A percentile compares a stretch with the other conserved stretches of the same genome.
Conservation (phyloP, 2,329 filamentous ascomycete species). For the Alternaria atra region DNA sequence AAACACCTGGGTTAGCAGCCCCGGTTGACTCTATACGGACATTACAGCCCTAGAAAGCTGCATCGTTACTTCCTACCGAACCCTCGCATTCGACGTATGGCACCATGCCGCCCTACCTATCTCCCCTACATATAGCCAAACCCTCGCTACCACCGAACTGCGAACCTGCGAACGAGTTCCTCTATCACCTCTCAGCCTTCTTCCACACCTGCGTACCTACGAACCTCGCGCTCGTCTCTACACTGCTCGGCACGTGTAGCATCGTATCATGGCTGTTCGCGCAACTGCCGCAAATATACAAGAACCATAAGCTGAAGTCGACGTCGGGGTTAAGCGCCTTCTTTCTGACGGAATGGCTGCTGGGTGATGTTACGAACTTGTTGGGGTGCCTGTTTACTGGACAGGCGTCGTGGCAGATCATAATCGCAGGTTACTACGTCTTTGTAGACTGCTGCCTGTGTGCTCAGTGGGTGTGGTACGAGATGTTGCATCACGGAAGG, state of each 20-base stretch:
- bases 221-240: conserved; percentile 69
- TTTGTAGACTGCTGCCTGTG: conserved; percentile 70
- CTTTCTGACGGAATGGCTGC: conserved; percentile 72
- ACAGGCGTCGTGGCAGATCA: conserved; percentile 72
- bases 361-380: conserved; percentile 71
- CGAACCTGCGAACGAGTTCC: conserved; percentile 66
- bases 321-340: conserved; percentile 71
- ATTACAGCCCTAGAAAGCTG: neutral
- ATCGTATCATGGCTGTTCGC: conserved; percentile 75
- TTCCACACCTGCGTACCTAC: conserved; percentile 72
- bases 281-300: conserved; percentile 74
- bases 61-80: conserved; percentile 13
- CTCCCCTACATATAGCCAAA: conserved; percentile 43
- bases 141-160: conserved; percentile 66
- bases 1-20: neutral
- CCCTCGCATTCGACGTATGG: conserved; percentile 29
- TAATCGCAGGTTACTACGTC: conserved; percentile 72
- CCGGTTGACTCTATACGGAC: neutral
- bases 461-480: conserved; percentile 73
- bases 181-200: conserved; percentile 65
- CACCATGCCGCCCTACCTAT: conserved; percentile 49
- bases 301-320: conserved; percentile 70
- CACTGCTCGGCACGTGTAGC: conserved; percentile 67
- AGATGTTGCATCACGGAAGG: conserved; percentile 62
- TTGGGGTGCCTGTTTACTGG: conserved; percentile 69